These are phyloP conservation scores for Fraxinus ornus DNA, from an alignment of 305 asterid genomes.

Conservation along the genomic window DNA sequence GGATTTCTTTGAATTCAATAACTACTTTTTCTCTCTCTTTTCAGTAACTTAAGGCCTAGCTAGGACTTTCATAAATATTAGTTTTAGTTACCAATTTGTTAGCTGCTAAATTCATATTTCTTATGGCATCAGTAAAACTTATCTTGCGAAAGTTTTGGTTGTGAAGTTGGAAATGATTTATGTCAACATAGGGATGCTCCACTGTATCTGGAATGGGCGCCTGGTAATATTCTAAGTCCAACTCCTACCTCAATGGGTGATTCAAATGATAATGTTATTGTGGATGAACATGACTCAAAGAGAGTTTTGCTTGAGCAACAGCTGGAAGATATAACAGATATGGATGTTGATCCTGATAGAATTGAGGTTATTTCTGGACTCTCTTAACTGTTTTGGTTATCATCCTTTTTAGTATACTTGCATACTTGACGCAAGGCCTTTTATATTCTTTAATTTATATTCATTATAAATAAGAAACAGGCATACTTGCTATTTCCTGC, in stretches of 20 bases:
- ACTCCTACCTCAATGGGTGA: conserved; percentile 23
- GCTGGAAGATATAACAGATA: conserved; percentile 52
- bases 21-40: not conserved
- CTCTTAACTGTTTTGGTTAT: not conserved
- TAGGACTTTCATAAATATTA: not conserved
- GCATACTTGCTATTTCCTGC: not conserved
- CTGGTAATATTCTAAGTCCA: conserved; percentile 66
- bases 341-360: conserved; percentile 79
- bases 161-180: conserved; percentile 18
- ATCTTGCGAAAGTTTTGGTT: conserved; percentile 12
- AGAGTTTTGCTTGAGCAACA: conserved; percentile 61
- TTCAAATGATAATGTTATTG: conserved; percentile 24
- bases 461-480: not conserved
- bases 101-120: not conserved
- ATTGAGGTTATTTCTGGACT: conserved; percentile 60
- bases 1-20: not conserved
- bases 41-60: not conserved
- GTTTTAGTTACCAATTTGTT: not conserved
- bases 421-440: not conserved
- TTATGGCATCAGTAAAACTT: not conserved
- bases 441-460: not conserved
- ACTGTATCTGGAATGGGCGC: conserved; percentile 96
- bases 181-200: conserved; percentile 72
- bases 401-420: not conserved
- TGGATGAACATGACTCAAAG: conserved; percentile 50